Evolutionary conservation across 257 asterid genomes (phyloP).

Genomic region (Solanum commersonii): DNA sequence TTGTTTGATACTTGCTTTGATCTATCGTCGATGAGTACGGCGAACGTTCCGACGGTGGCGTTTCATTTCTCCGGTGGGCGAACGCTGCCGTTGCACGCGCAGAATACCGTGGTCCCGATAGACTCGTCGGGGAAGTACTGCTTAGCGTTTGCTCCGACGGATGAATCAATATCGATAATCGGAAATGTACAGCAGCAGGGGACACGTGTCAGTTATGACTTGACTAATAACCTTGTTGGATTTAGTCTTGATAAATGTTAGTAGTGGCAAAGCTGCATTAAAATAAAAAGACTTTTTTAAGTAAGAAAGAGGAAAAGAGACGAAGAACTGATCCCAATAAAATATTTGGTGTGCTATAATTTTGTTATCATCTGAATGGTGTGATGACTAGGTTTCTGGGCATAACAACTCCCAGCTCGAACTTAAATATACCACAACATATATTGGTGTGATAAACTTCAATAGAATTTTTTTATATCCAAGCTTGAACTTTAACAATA

Average conservation of each 20-base stretch:
- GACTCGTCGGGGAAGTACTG: neutral
- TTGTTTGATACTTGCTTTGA: slow-evolving; percentile 1
- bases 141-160: slow-evolving; percentile 4
- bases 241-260: neutral
- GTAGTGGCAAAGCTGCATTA: neutral
- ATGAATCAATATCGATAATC: neutral
- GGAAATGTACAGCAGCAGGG: slow-evolving; percentile 5
- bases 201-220: neutral
- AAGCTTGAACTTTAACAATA: no score
- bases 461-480: no score
- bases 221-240: neutral
- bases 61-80: neutral
- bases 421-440: no score
- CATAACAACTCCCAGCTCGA: neutral
- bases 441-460: no score
- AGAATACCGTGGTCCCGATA: neutral
- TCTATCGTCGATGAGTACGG: neutral
- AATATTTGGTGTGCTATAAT: neutral
- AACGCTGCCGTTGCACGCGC: neutral
- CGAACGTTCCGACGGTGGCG: neutral
- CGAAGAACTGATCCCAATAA: neutral
- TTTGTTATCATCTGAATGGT: neutral
- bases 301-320: neutral
- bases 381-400: neutral
- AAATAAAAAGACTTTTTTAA: neutral